Evolutionary conservation across 768 basidiomycete species (phyloP).

Genomic region (Gloeopeniophorella convolvens): DNA sequence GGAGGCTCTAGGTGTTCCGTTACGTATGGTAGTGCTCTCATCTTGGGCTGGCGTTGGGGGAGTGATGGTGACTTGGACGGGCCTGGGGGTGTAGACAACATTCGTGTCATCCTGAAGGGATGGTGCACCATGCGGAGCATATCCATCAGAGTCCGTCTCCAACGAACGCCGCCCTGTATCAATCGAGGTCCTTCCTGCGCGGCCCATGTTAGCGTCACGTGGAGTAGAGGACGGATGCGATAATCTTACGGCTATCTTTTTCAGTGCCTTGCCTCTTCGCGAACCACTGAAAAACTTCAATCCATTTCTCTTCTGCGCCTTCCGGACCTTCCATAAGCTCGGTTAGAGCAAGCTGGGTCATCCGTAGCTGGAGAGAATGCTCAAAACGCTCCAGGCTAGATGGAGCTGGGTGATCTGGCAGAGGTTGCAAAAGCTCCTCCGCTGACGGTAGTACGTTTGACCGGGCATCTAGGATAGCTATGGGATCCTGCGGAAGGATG

Average conservation of each 20-base stretch:
- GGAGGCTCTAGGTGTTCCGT: neutral
- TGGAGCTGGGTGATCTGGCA: slow-evolving; percentile 42
- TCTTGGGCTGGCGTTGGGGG: neutral
- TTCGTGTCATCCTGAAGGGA: neutral
- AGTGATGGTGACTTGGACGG: neutral
- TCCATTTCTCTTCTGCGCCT: slow-evolving; percentile 70
- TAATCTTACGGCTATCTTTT: slow-evolving; percentile 18
- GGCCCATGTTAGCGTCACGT: neutral
- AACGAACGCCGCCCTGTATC: slow-evolving; percentile 13
- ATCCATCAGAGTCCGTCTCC: slow-evolving; percentile 10
- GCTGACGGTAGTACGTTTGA: slow-evolving; percentile 35
- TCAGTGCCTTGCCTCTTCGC: slow-evolving; percentile 47
- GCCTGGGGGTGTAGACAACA: neutral
- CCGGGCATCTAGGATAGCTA: slow-evolving; percentile 27
- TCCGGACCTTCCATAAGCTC: slow-evolving; percentile 86
- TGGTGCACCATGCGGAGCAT: neutral
- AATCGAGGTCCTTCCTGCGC: slow-evolving; percentile 16
- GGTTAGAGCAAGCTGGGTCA: slow-evolving; percentile 74
- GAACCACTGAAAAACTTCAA: slow-evolving; percentile 84
- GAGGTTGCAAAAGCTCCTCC: slow-evolving; percentile 36
- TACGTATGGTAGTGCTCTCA: slow-evolving; percentile 1
- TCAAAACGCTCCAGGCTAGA: slow-evolving; percentile 62
- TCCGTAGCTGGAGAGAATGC: slow-evolving; percentile 74
- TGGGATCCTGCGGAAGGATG: neutral
- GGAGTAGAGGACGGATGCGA: neutral